A percentile compares a stretch with the other conserved stretches of the same genome.
phyloP scores from a whole-genome alignment of 768 basidiomycete genomes.

The Leucocoprinus leucothites region DNA sequence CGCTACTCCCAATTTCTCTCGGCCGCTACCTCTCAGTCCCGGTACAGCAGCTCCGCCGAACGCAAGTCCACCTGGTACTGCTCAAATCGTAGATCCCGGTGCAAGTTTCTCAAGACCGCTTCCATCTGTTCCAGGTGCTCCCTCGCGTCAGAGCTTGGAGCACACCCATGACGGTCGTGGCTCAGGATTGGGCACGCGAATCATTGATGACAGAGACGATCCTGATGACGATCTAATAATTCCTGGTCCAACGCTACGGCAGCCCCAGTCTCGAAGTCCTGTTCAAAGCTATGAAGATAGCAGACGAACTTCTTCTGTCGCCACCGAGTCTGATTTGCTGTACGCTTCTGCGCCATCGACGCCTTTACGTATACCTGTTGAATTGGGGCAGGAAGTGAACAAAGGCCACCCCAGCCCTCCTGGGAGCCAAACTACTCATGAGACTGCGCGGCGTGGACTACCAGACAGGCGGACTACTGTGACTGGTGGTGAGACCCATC shows the following conservation, averaged over 20 bases:
- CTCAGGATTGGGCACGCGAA: background rate
- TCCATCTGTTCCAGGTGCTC: conserved; percentile 1
- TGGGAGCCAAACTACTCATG: background rate
- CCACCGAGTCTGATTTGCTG: conserved; percentile 6
- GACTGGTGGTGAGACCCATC: background rate
- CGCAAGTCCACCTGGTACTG: background rate
- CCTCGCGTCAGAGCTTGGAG: background rate
- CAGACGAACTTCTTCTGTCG: background rate
- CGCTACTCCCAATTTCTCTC: conserved; percentile 5
- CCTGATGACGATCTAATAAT: background rate
- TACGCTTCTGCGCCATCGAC: conserved; percentile 11
- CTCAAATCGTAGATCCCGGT: background rate
- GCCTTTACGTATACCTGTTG: background rate
- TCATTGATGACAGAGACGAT: conserved; percentile 8
- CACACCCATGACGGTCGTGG: background rate
- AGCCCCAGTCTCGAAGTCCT: background rate
- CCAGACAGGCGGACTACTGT: conserved; percentile 4
- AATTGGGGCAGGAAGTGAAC: background rate
- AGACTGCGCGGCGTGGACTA: background rate
- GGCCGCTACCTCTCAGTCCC: background rate
- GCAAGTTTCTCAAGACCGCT: background rate
- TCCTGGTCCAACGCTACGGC: background rate
- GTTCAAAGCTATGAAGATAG: conserved; percentile 1
- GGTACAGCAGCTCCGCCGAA: background rate
- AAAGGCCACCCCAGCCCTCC: background rate